Percentiles rank a stretch among this genome's conserved stretches.
These are phyloP conservation scores for Kwoniella botswanensis DNA, from an alignment of 768 basidiomycete genomes.

Conservation along the genomic window DNA sequence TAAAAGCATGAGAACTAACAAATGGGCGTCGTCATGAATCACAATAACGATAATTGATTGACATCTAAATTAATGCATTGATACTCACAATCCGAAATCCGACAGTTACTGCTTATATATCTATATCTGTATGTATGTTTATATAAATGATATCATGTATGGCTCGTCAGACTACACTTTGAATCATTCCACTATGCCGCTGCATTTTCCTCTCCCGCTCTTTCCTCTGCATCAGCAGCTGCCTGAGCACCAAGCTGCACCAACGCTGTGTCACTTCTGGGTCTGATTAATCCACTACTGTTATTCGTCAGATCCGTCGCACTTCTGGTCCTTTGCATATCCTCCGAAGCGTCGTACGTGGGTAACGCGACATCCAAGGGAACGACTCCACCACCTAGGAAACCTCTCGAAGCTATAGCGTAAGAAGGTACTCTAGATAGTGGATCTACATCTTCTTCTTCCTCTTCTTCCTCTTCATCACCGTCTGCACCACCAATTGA, in stretches of 20 bases:
- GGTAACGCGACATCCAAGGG: slow-evolving; percentile 82
- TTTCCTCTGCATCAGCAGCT: slow-evolving; percentile 35
- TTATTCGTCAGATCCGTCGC: slow-evolving; percentile 16
- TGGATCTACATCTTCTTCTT: slow-evolving; percentile 58
- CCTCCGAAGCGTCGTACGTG: slow-evolving; percentile 77
- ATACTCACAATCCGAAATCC: too few species aligned
- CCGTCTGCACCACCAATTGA: slow-evolving; percentile 11
- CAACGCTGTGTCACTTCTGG: slow-evolving; percentile 46
- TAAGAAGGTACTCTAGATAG: slow-evolving; percentile 83
- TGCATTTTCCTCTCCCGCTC: slow-evolving; percentile 29
- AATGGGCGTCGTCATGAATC: too few species aligned
- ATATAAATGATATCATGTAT: too few species aligned
- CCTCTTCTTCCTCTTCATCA: slow-evolving; percentile 14
- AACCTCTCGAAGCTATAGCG: slow-evolving; percentile 78
- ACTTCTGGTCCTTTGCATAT: slow-evolving; percentile 32
- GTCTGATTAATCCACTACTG: slow-evolving; percentile 26
- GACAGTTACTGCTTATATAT: too few species aligned
- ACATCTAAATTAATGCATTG: too few species aligned
- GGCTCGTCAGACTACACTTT: too few species aligned
- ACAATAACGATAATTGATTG: too few species aligned
- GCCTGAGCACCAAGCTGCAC: slow-evolving; percentile 40
- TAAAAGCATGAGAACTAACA: too few species aligned
- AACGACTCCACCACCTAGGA: slow-evolving; percentile 84
- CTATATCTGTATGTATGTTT: too few species aligned
- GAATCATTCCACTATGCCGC: too few species aligned